A percentile compares a stretch with the other conserved stretches of the same genome.
Evolutionary conservation across 306 rosid species (phyloP).

Genomic region (Psophocarpus tetragonolobus): DNA sequence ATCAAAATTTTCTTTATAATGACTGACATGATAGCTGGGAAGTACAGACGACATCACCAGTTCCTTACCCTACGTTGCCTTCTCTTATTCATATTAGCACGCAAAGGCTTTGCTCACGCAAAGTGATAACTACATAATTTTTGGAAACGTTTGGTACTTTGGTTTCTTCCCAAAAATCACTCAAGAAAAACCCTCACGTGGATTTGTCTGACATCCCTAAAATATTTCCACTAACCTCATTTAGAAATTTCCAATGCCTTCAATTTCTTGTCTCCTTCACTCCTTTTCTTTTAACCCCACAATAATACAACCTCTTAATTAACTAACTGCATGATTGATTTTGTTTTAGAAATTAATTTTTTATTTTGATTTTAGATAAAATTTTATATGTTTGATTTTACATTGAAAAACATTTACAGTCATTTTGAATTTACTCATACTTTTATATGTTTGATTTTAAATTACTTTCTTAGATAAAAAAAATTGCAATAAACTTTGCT

Average conservation of each 20-base stretch:
- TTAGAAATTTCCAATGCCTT: neutral
- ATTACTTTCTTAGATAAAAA: too few species aligned
- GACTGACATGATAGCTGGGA: slow-evolving; percentile 14
- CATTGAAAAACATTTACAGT: too few species aligned
- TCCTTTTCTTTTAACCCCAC: neutral
- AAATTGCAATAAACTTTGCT: too few species aligned
- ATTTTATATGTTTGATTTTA: too few species aligned
- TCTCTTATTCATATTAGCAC: slow-evolving; percentile 22
- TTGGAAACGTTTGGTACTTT: neutral
- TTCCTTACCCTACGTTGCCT: neutral
- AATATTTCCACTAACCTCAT: neutral
- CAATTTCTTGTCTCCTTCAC: neutral
- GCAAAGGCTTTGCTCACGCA: slow-evolving; percentile 40
- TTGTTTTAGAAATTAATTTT: too few species aligned
- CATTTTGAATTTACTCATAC: too few species aligned
- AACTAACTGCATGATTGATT: too few species aligned
- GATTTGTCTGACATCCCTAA: slow-evolving; percentile 14
- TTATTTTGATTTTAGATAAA: too few species aligned
- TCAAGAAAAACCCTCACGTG: slow-evolving; percentile 23
- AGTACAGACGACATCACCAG: slow-evolving; percentile 20
- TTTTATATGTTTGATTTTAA: too few species aligned
- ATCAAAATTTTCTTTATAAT: slow-evolving; percentile 6
- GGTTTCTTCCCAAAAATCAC: neutral
- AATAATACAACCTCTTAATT: neutral
- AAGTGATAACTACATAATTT: slow-evolving; percentile 27